phyloP scores from a whole-genome alignment of 129 eudicot genomes.

The Flaveria robusta region DNA sequence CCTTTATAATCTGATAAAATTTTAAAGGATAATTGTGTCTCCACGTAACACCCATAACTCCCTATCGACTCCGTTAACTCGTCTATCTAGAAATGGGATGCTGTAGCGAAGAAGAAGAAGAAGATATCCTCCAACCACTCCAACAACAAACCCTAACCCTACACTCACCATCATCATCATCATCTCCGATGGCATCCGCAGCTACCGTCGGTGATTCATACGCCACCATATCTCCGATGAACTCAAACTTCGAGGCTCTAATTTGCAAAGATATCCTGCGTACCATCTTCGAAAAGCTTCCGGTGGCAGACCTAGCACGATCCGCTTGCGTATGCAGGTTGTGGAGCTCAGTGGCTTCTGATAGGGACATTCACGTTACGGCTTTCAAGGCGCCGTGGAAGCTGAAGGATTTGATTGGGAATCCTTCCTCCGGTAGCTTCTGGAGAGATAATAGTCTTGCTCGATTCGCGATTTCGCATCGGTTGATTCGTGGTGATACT shows the following conservation, averaged over 20 bases:
- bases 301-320: constrained; percentile 67
- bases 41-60: constrained; percentile 17
- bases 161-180: neutral
- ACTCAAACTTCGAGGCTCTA: constrained; percentile 71
- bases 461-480: constrained; percentile 81
- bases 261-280: constrained; percentile 58
- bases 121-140: constrained; percentile 51
- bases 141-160: constrained; percentile 32
- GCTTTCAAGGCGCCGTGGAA: constrained; percentile 79
- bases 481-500: constrained; percentile 55
- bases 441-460: constrained; percentile 70
- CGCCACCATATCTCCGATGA: constrained; percentile 65
- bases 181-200: constrained; percentile 27
- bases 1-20: too few species aligned
- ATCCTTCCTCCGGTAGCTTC: constrained; percentile 71
- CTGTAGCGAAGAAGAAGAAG: constrained; percentile 60
- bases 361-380: constrained; percentile 60
- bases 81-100: constrained; percentile 41
- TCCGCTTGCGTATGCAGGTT: constrained; percentile 75
- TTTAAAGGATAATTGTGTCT: neutral
- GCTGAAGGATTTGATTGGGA: constrained; percentile 61
- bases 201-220: constrained; percentile 1
- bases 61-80: neutral
- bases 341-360: constrained; percentile 76
- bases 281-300: constrained; percentile 68